Percentiles rank a stretch among this genome's conserved stretches.
phyloP scores from a whole-genome alignment of 208 protist genomes.

The Leishmania turanica region DNA sequence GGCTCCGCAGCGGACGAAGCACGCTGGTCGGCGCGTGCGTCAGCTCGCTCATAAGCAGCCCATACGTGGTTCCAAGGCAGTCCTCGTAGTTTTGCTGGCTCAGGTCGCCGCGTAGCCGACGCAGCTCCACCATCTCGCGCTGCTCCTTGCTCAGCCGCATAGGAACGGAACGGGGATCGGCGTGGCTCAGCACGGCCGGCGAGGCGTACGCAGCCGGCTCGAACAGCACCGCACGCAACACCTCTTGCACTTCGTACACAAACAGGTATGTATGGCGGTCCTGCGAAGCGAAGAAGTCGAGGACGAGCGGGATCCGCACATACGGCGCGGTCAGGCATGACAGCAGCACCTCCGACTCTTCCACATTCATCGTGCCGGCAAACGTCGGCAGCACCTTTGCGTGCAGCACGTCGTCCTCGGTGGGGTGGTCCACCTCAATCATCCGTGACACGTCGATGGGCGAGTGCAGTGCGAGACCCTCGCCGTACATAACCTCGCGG shows the following conservation, averaged over 20 bases:
- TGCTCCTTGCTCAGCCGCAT: constrained; percentile 64
- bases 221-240: constrained; percentile 91
- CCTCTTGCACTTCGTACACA: constrained; percentile 47
- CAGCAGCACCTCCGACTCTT: constrained; percentile 86
- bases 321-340: constrained; percentile 88
- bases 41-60: constrained; percentile 90
- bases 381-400: constrained; percentile 69
- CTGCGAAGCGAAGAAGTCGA: constrained; percentile 87
- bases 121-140: constrained; percentile 39
- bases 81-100: constrained; percentile 39
- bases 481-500: constrained; percentile 75
- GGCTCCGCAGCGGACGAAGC: constrained; percentile 47
- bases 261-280: constrained; percentile 86
- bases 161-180: constrained; percentile 54
- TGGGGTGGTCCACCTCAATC: constrained; percentile 56
- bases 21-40: constrained; percentile 53
- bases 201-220: constrained; percentile 85
- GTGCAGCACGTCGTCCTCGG: constrained; percentile 92
- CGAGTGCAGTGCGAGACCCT: constrained; percentile 72
- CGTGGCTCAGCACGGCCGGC: constrained; percentile 23
- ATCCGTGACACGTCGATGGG: constrained; percentile 68
- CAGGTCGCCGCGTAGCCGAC: constrained; percentile 40
- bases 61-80: constrained; percentile 77
- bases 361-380: constrained; percentile 61
- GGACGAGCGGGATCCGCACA: constrained; percentile 80